Evolutionary conservation across 768 basidiomycete species (phyloP), one percentile per base, ranked within the genome.

Genomic region (Kwoniella sp.): DNA sequence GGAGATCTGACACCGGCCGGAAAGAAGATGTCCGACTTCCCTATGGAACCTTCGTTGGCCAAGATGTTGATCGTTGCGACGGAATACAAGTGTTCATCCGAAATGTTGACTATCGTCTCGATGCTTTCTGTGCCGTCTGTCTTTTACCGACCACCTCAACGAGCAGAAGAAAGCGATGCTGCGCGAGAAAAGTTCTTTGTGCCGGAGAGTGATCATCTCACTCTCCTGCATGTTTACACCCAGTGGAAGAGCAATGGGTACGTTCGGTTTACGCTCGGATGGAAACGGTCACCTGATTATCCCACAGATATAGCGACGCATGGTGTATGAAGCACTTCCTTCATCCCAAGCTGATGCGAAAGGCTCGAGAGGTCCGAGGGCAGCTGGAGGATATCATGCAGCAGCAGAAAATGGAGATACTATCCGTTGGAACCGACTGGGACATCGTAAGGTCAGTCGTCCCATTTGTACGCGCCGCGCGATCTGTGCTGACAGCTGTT

Each of bases 301-400:
- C 26, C 3, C 5, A 15, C 57, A 92, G 89, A 5, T 92, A 81
- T 75, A 85, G 89, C 19, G 95, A 99, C 67, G 87, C 90, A 36
- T 99, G 93, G 95, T 83, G 82, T 2, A 83, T 91, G 77, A 83
- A 88, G 37, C 95, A 99, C 73, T 99, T 98, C 78, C 72, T 98
- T 45, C 95, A 99, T 71, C 93, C 93, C 0, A 98, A 98, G 73
- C 79, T 96, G 33, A 80, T 99, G 29, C 80, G 93, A 34, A 99
- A 99, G 75, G 88, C 88, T 5, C 81, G 93, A 26, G 95, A 99
- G 77, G 95, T 99, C 31, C 84, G 95, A 26, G 82, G 81, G 2
- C 95, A 99, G 77, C 81, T 99, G 14, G 92, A 96, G 70, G 95
- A 99, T 68, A 98, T 99, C 74, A 96, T 96, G 91, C 93, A 95